Evolutionary conservation across 306 rosid genomes (phyloP).

Genomic region (Cicer arietinum): DNA sequence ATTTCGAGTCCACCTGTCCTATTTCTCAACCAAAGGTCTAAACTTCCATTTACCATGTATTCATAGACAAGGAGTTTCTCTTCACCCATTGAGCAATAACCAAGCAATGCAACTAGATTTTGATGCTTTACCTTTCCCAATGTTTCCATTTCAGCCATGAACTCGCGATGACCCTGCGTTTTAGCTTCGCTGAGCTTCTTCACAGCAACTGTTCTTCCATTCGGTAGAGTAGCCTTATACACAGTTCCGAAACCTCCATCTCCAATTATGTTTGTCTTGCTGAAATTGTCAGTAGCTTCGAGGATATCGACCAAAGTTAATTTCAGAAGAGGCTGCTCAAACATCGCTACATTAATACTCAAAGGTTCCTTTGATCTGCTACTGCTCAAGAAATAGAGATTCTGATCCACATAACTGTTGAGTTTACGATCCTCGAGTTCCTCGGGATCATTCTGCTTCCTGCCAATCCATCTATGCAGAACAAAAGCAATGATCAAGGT

Average conservation of each 20-base stretch:
- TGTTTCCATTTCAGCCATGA: slow-evolving; percentile 98
- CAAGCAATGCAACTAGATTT: slow-evolving; percentile 85
- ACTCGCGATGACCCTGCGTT: slow-evolving; percentile 94
- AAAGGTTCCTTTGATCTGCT: slow-evolving; percentile 93
- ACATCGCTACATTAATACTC: slow-evolving; percentile 93
- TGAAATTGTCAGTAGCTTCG: slow-evolving; percentile 91
- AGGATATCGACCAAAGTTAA: slow-evolving; percentile 77
- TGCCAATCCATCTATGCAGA: slow-evolving; percentile 58
- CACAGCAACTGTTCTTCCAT: slow-evolving; percentile 83
- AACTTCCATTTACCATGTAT: slow-evolving; percentile 95
- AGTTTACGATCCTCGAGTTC: slow-evolving; percentile 70
- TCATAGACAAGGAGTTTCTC: slow-evolving; percentile 96
- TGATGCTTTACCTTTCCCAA: slow-evolving; percentile 94
- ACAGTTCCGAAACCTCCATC: slow-evolving; percentile 99
- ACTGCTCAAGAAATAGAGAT: slow-evolving; percentile 86
- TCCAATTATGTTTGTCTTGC: slow-evolving; percentile 94
- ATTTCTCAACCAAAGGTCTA: slow-evolving; percentile 93
- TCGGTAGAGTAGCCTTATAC: slow-evolving; percentile 84
- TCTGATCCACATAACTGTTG: slow-evolving; percentile 65
- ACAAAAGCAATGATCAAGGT: slow-evolving; percentile 55
- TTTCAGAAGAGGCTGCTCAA: slow-evolving; percentile 93
- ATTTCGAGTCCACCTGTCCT: slow-evolving; percentile 81
- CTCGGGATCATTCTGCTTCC: slow-evolving; percentile 63
- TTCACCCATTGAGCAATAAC: slow-evolving; percentile 90
- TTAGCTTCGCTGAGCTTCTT: slow-evolving; percentile 95